Conservation (phyloP, 208 protist species). For the Leishmania lainsoni region DNA sequence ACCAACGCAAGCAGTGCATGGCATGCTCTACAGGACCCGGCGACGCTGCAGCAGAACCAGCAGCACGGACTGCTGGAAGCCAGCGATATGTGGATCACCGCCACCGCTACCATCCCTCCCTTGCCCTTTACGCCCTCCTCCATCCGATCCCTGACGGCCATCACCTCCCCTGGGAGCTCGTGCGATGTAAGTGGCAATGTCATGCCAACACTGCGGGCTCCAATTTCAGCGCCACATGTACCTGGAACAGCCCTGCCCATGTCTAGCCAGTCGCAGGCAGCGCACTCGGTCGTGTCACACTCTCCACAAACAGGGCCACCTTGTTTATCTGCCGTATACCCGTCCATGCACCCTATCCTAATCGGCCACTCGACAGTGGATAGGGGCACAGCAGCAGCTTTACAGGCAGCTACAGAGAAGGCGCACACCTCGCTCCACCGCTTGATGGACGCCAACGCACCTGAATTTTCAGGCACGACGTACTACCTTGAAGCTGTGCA, state of each 20-base stretch:
- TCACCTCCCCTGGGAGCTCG: neutral
- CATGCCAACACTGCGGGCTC: neutral
- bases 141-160: neutral
- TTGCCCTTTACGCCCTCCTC: neutral
- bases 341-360: slow-evolving; percentile 6
- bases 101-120: neutral
- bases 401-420: neutral
- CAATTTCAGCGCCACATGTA: neutral
- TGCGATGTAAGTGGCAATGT: neutral
- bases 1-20: neutral
- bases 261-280: neutral
- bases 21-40: neutral
- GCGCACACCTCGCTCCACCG: neutral
- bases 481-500: neutral
- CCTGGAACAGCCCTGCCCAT: neutral
- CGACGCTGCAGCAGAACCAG: neutral
- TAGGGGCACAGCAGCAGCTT: neutral
- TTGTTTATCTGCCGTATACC: neutral
- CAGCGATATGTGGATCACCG: neutral
- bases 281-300: neutral
- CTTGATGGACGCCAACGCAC: neutral
- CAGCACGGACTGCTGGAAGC: neutral
- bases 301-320: neutral
- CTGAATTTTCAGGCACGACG: neutral
- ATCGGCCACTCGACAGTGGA: neutral